These are phyloP conservation scores for Lachnellula willkommii DNA, from an alignment of 2,329 filamentous ascomycete species.

Conservation along the genomic window DNA sequence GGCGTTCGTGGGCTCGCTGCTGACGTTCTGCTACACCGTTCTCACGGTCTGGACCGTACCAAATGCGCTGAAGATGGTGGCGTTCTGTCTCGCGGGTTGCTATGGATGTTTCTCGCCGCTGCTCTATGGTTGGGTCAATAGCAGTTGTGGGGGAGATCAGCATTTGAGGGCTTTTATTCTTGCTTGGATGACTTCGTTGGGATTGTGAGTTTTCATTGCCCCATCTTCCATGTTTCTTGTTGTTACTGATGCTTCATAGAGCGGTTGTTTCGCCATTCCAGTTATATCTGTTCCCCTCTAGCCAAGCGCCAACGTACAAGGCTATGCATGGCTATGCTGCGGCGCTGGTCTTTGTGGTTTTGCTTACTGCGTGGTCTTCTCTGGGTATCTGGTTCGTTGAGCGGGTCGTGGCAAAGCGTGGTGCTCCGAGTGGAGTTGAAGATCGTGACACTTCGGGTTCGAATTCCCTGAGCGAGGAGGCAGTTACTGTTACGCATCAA, in stretches of 20 bases:
- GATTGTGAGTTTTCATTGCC: too few species aligned
- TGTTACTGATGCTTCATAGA: conserved; percentile 9
- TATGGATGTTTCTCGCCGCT: conserved; percentile 35
- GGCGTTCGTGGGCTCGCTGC: conserved; percentile 8
- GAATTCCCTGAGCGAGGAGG: too few species aligned
- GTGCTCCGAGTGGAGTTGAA: too few species aligned
- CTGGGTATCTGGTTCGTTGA: conserved; percentile 2
- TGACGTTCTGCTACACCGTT: conserved; percentile 31
- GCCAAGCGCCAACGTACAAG: conserved; percentile 29
- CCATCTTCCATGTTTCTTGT: conserved; percentile 13
- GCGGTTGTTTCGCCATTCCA: conserved; percentile 31
- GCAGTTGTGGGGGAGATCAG: conserved; percentile 31
- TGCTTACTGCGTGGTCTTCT: not conserved
- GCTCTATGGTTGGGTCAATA: conserved; percentile 35
- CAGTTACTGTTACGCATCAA: too few species aligned
- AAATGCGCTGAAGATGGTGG: conserved; percentile 30
- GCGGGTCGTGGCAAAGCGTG: not conserved
- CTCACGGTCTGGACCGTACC: conserved; percentile 32
- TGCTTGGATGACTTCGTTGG: conserved; percentile 30
- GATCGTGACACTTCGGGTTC: too few species aligned
- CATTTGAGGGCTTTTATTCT: conserved; percentile 34
- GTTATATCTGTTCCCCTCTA: conserved; percentile 33
- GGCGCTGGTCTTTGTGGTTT: not conserved
- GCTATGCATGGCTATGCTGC: conserved; percentile 1
- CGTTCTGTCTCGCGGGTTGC: conserved; percentile 34